Percentiles rank a stretch among this genome's conserved stretches.
Evolutionary conservation across 2,329 filamentous ascomycete genomes (phyloP).

Genomic region (Xylariaceae sp.): DNA sequence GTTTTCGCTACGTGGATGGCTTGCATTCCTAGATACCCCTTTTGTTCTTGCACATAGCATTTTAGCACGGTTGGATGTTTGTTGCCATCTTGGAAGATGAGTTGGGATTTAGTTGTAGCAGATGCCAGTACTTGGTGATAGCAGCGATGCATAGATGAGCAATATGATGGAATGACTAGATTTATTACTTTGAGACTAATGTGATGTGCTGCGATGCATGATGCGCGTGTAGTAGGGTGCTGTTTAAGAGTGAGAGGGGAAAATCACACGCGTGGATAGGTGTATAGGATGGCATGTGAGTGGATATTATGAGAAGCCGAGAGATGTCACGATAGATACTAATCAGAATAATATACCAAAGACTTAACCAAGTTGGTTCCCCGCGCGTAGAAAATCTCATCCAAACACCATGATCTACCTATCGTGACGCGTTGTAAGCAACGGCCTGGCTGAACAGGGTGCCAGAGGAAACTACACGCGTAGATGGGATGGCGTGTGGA

Average conservation of each 20-base stretch:
- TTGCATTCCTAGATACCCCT: constrained; percentile 16
- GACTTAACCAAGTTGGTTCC: too few species aligned
- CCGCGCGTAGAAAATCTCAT: too few species aligned
- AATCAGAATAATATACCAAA: too few species aligned
- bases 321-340: too few species aligned
- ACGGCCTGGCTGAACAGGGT: too few species aligned
- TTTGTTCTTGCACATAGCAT: constrained; percentile 11
- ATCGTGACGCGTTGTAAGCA: too few species aligned
- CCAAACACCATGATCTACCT: too few species aligned
- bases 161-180: background rate
- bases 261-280: too few species aligned
- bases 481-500: too few species aligned
- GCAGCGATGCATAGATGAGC: background rate
- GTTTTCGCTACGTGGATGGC: background rate
- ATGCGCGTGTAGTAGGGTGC: background rate
- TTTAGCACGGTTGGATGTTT: background rate
- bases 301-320: too few species aligned
- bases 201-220: background rate
- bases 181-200: background rate
- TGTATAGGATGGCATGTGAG: too few species aligned
- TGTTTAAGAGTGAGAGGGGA: background rate
- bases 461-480: too few species aligned
- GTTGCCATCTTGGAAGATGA: background rate
- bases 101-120: background rate
- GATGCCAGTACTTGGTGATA: background rate